Conservation (phyloP, 2,329 filamentous ascomycete genomes). For the Neofusicoccum parvum region DNA sequence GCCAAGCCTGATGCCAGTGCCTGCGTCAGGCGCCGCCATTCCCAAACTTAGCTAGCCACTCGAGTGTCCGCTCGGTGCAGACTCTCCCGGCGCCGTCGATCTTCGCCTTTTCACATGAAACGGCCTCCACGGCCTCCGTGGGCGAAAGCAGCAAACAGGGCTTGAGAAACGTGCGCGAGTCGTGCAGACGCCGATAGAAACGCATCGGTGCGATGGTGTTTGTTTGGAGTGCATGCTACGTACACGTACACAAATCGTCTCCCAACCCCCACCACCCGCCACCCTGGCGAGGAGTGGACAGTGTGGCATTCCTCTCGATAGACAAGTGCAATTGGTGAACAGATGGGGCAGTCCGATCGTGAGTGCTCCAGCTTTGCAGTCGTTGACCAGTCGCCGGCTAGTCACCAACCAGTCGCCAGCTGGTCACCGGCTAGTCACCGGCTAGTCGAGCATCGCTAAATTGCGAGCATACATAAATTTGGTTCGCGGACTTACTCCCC, state of each 20-base stretch:
- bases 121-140: not conserved
- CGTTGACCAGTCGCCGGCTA: too few species aligned
- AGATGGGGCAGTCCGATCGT: too few species aligned
- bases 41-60: constrained; percentile 14
- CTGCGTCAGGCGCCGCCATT: constrained; percentile 15
- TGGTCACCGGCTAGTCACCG: too few species aligned
- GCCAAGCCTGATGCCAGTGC: constrained; percentile 9
- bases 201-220: too few species aligned
- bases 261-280: not conserved
- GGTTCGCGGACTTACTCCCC: not conserved
- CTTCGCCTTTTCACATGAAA: constrained; percentile 9
- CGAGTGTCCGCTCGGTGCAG: not conserved
- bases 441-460: too few species aligned
- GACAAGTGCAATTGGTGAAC: too few species aligned
- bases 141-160: not conserved
- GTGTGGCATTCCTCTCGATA: too few species aligned
- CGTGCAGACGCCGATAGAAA: not conserved
- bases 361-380: too few species aligned
- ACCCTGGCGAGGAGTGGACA: not conserved
- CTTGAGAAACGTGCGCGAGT: not conserved
- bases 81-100: constrained; percentile 12
- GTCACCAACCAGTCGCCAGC: too few species aligned
- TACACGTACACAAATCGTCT: too few species aligned
- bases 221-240: too few species aligned
- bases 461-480: too few species aligned